Percentiles rank a stretch among this genome's conserved stretches.
Evolutionary conservation across 352 stramenopile genomes (phyloP).

Genomic region (Globisporangium polare): DNA sequence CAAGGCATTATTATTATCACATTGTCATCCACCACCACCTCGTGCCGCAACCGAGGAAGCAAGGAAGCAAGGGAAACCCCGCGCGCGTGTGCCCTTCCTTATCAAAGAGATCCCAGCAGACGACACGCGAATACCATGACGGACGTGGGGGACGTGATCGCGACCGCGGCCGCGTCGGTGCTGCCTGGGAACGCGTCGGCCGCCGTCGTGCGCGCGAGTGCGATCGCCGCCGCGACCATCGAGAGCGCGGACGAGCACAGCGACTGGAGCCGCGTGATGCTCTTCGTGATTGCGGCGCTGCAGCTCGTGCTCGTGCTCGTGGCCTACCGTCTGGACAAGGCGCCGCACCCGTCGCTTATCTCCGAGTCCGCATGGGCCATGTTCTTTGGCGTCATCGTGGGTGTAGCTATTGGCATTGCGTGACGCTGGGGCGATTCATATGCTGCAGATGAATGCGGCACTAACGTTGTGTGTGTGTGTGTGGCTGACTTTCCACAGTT

Average conservation of each 20-base stretch:
- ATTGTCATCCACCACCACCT: neutral
- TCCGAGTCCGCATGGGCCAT: slow-evolving; percentile 82
- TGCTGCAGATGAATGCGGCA: neutral
- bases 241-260: slow-evolving; percentile 20
- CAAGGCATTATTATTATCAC: neutral
- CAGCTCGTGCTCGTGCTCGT: slow-evolving; percentile 81
- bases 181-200: slow-evolving; percentile 16
- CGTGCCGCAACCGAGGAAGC: neutral
- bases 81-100: too few species aligned
- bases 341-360: slow-evolving; percentile 59
- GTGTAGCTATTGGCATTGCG: slow-evolving; percentile 7
- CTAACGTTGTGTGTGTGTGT: neutral
- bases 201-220: slow-evolving; percentile 11
- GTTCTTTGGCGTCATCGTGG: slow-evolving; percentile 79
- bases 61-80: too few species aligned
- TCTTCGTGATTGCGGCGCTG: slow-evolving; percentile 77
- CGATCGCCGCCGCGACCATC: slow-evolving; percentile 15
- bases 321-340: slow-evolving; percentile 72
- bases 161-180: slow-evolving; percentile 17
- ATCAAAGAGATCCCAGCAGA: neutral
- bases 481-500: slow-evolving; percentile 37
- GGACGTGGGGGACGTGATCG: slow-evolving; percentile 4
- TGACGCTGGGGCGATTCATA: neutral
- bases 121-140: neutral
- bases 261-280: slow-evolving; percentile 71